A percentile compares a stretch with the other conserved stretches of the same genome.
phyloP scores from a whole-genome alignment of 352 stramenopile species.

The Globisporangium cystogenes region DNA sequence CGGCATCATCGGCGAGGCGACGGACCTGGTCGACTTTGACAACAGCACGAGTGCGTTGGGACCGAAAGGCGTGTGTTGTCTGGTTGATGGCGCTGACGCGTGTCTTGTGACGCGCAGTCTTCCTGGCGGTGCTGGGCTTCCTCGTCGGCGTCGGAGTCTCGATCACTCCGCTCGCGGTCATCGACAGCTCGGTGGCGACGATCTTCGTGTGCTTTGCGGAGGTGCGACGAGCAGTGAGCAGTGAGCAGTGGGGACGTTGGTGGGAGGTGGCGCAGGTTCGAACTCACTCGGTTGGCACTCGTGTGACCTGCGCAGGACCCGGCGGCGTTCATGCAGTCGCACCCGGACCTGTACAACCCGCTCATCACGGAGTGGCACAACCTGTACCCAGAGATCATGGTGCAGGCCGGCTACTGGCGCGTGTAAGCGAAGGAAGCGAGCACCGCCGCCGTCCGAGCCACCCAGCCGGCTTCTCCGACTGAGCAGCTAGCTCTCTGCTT shows the following conservation, averaged over 20 bases:
- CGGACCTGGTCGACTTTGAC: conserved; percentile 46
- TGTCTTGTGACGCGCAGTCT: conserved; percentile 19
- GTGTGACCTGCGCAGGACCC: conserved; percentile 38
- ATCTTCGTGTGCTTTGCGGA: conserved; percentile 97
- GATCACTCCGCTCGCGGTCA: conserved; percentile 88
- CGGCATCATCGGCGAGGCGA: conserved; percentile 42
- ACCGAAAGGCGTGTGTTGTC: neutral
- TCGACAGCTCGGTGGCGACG: conserved; percentile 93
- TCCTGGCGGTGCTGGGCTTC: conserved; percentile 82
- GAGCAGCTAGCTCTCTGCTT: too few relatives aligned
- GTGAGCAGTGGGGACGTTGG: too few relatives aligned
- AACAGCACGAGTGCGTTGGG: conserved; percentile 50
- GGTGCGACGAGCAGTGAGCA: too few relatives aligned
- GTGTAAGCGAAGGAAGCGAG: conserved; percentile 17
- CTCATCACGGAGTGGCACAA: conserved; percentile 87
- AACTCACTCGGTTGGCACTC: neutral
- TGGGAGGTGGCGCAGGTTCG: too few relatives aligned
- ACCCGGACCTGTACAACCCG: conserved; percentile 78
- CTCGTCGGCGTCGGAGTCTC: conserved; percentile 86
- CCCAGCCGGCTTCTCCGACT: neutral
- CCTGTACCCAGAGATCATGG: conserved; percentile 85
- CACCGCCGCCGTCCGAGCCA: neutral
- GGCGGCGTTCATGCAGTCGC: conserved; percentile 66
- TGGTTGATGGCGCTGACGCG: neutral
- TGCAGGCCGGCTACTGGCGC: conserved; percentile 82